phyloP scores from a whole-genome alignment of 352 stramenopile species.

The Phytophthora palmivora region DNA sequence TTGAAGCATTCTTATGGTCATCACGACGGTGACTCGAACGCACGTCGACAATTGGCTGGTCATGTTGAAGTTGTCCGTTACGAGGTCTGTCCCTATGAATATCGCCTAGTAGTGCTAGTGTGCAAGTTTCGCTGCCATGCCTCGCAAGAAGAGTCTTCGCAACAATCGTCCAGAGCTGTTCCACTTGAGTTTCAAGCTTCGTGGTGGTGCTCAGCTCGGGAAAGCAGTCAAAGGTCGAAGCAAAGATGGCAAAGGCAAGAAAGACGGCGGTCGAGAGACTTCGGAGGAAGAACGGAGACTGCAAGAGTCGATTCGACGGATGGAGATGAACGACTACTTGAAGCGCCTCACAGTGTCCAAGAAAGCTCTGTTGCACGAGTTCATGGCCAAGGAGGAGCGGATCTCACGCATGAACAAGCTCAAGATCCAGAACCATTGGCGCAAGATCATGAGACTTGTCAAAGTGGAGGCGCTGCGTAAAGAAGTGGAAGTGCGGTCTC shows the following conservation, averaged over 20 bases:
- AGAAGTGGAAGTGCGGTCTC: slow-evolving; percentile 92
- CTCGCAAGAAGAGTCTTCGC: slow-evolving; percentile 33
- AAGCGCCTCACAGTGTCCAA: slow-evolving; percentile 84
- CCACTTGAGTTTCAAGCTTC: slow-evolving; percentile 53
- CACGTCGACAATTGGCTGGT: slow-evolving; percentile 25
- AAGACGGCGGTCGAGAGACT: slow-evolving; percentile 54
- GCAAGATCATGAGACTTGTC: slow-evolving; percentile 95
- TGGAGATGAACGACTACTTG: slow-evolving; percentile 89
- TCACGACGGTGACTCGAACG: too few species aligned
- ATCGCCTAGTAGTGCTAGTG: neutral
- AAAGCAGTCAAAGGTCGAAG: slow-evolving; percentile 83
- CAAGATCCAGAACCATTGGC: slow-evolving; percentile 96
- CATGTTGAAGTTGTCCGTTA: slow-evolving; percentile 37
- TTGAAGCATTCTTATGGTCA: too few species aligned
- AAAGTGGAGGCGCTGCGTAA: slow-evolving; percentile 93
- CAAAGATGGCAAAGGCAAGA: slow-evolving; percentile 72
- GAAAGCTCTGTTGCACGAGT: slow-evolving; percentile 77
- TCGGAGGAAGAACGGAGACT: slow-evolving; percentile 77
- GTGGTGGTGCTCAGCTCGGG: slow-evolving; percentile 73
- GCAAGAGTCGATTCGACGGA: slow-evolving; percentile 81
- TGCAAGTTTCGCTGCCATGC: slow-evolving; percentile 3
- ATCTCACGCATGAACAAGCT: slow-evolving; percentile 87
- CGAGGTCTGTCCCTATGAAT: slow-evolving; percentile 5
- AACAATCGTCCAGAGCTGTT: slow-evolving; percentile 31
- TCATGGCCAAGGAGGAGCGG: slow-evolving; percentile 76